Evolutionary conservation across 2,329 filamentous ascomycete genomes (phyloP).

Genomic region (Monascus ruber): DNA sequence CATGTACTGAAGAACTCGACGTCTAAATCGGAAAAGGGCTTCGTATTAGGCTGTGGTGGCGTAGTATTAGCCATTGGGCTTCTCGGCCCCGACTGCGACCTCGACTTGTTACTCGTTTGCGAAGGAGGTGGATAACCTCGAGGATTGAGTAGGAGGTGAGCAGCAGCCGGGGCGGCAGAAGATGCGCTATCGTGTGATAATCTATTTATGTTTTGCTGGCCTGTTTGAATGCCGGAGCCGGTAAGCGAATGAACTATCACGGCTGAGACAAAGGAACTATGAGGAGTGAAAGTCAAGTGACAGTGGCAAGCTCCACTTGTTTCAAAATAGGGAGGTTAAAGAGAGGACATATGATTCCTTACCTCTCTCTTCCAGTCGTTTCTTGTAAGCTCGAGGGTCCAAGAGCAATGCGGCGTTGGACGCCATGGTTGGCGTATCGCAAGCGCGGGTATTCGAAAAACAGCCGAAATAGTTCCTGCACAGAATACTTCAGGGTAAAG

Average conservation of each 20-base stretch:
- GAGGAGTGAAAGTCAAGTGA: too few species aligned
- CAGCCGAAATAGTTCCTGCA: too few species aligned
- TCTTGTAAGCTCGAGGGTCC: constrained; percentile 32
- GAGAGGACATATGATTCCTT: constrained; percentile 8
- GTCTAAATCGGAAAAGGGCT: constrained; percentile 4
- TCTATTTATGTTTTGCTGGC: constrained; percentile 9
- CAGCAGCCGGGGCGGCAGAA: constrained; percentile 12
- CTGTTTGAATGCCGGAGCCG: constrained; percentile 1
- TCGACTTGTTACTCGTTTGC: constrained; percentile 5
- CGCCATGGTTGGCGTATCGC: constrained; percentile 17
- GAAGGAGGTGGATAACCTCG: constrained; percentile 6
- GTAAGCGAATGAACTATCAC: too few species aligned
- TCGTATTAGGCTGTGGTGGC: too few species aligned
- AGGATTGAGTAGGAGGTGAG: constrained; percentile 11
- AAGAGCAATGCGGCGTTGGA: constrained; percentile 32
- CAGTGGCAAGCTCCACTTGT: neutral
- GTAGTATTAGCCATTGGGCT: neutral
- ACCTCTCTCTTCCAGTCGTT: constrained; percentile 25
- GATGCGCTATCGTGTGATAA: constrained; percentile 5
- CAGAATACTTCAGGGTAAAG: too few species aligned
- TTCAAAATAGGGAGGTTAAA: constrained; percentile 3
- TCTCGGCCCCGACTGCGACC: constrained; percentile 7
- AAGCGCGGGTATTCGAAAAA: too few species aligned
- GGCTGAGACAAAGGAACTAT: too few species aligned
- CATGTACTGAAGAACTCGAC: constrained; percentile 18